Conservation (phyloP, 306 rosid genomes). For the Nissolia schottii region DNA sequence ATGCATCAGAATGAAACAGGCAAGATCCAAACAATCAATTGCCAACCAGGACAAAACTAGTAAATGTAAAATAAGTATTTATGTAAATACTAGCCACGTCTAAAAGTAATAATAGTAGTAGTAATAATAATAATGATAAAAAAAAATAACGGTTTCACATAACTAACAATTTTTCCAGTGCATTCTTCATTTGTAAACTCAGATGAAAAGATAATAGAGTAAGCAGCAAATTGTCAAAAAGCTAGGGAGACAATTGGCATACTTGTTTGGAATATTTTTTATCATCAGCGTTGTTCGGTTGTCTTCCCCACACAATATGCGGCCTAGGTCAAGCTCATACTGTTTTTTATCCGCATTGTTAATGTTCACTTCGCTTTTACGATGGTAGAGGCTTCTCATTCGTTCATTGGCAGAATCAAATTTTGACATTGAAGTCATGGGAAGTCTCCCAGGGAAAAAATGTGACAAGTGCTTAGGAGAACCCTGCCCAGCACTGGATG, state of each 20-base stretch:
- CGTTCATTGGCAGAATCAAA: conserved; percentile 71
- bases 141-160: too few relatives aligned
- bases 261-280: conserved; percentile 89
- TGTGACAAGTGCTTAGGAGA: conserved; percentile 60
- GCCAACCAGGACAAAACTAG: not conserved
- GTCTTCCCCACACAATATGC: conserved; percentile 67
- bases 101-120: too few relatives aligned
- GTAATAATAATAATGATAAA: too few relatives aligned
- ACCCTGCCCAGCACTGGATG: conserved; percentile 45
- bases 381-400: conserved; percentile 62
- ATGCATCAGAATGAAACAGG: not conserved
- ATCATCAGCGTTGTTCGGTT: conserved; percentile 78
- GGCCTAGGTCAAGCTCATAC: conserved; percentile 68
- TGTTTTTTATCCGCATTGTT: conserved; percentile 67
- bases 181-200: not conserved
- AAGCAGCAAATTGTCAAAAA: conserved; percentile 10
- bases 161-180: not conserved
- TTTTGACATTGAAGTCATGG: conserved; percentile 53
- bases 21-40: not conserved
- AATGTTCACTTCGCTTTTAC: conserved; percentile 63
- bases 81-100: too few relatives aligned
- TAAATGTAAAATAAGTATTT: not conserved
- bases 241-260: conserved; percentile 24
- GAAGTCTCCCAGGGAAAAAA: conserved; percentile 64
- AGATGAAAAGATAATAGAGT: conserved; percentile 11